phyloP scores from a whole-genome alignment of 495 filamentous ascomycete species.

The Aspergillus sparsus region DNA sequence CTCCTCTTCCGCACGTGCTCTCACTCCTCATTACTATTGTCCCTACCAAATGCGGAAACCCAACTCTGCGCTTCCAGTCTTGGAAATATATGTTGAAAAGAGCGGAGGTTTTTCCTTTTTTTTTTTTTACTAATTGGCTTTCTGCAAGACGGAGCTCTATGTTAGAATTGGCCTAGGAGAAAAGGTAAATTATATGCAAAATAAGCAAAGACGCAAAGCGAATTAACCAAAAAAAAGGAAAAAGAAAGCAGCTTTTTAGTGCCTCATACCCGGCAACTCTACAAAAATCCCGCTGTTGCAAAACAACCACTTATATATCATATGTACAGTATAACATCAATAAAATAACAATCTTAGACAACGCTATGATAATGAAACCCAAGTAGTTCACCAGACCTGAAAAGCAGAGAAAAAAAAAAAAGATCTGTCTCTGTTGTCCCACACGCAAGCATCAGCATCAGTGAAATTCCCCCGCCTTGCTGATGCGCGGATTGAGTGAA shows the following conservation, averaged over 20 bases:
- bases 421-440: too few relatives aligned
- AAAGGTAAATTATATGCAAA: background rate
- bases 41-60: conserved; percentile 2
- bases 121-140: background rate
- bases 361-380: too few relatives aligned
- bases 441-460: too few relatives aligned
- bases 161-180: background rate
- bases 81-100: background rate
- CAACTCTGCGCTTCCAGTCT: background rate
- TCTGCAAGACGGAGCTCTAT: background rate
- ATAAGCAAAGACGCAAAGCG: background rate
- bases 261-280: background rate
- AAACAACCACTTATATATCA: background rate
- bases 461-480: too few relatives aligned
- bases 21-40: conserved; percentile 16
- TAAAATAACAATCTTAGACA: too few relatives aligned
- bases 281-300: conserved; percentile 3
- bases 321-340: too few relatives aligned
- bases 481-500: background rate
- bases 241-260: conserved; percentile 8
- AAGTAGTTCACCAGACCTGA: too few relatives aligned
- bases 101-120: too few relatives aligned
- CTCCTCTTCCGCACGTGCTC: conserved; percentile 33
- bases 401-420: too few relatives aligned
- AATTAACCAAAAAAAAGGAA: conserved; percentile 4